These are phyloP conservation scores for Diplodia mutila DNA, from an alignment of 2,329 filamentous ascomycete genomes.

Conservation along the genomic window DNA sequence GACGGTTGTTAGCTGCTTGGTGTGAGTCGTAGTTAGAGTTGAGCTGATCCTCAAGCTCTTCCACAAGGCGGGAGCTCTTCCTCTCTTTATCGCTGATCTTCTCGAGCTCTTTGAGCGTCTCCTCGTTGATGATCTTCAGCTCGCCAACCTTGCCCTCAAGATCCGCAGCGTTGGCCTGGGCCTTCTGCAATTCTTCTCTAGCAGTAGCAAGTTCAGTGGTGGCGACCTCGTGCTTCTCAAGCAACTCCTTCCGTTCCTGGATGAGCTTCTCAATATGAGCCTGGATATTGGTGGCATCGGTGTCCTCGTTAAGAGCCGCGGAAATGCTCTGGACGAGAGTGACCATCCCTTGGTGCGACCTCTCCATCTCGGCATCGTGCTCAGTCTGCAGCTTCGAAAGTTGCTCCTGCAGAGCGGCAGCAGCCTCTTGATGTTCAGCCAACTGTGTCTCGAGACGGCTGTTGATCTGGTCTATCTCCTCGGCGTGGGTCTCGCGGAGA, in stretches of 20 bases:
- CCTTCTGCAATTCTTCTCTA: conserved; percentile 48
- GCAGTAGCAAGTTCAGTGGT: conserved; percentile 47
- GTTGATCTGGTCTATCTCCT: conserved; percentile 52
- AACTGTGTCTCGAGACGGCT: conserved; percentile 43
- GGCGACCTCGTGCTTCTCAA: conserved; percentile 47
- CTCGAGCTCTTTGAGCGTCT: conserved; percentile 61
- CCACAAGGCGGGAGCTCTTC: conserved; percentile 88
- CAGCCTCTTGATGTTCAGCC: conserved; percentile 37
- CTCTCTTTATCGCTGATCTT: conserved; percentile 69
- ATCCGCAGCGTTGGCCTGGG: conserved; percentile 42
- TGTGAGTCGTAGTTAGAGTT: conserved; percentile 94
- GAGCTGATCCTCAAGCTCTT: conserved; percentile 95
- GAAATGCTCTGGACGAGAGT: conserved; percentile 67
- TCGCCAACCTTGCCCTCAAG: conserved; percentile 51
- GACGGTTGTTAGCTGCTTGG: conserved; percentile 78
- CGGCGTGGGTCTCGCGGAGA: conserved; percentile 58
- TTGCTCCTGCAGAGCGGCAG: conserved; percentile 41
- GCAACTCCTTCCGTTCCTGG: conserved; percentile 51
- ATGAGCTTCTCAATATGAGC: conserved; percentile 49
- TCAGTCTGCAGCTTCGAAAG: conserved; percentile 27
- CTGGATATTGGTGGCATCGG: conserved; percentile 46
- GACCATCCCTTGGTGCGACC: conserved; percentile 62
- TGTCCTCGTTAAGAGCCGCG: conserved; percentile 67
- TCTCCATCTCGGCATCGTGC: conserved; percentile 61
- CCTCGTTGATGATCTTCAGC: conserved; percentile 55